Conservation (phyloP, 257 asterid species). For the Nicotiana obtusifolia region DNA sequence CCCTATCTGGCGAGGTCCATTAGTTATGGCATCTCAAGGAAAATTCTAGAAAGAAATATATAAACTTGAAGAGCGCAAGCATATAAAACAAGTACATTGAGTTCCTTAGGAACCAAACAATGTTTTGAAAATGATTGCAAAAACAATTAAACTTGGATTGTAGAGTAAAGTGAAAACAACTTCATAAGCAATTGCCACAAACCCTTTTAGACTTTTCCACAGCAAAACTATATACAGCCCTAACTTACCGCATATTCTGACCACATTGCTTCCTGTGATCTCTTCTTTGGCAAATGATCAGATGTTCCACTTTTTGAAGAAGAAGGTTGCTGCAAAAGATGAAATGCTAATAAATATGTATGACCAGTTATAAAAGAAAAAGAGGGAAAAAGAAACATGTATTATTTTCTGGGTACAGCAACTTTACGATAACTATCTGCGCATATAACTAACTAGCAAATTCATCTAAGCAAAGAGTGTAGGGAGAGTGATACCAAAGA, state of each 20-base stretch:
- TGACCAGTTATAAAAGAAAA: not conserved
- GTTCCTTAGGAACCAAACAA: not conserved
- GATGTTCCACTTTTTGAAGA: slow-evolving; percentile 70
- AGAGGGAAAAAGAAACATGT: not conserved
- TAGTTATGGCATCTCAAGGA: not conserved
- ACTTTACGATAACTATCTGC: not conserved
- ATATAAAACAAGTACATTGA: not conserved
- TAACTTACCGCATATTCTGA: slow-evolving; percentile 64
- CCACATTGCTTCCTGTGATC: slow-evolving; percentile 59
- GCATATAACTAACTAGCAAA: not conserved
- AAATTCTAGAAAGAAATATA: not conserved
- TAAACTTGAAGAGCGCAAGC: not conserved
- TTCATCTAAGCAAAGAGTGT: not conserved
- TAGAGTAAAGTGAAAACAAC: not conserved
- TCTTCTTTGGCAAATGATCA: slow-evolving; percentile 58
- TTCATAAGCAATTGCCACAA: not conserved
- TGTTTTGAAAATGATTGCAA: not conserved
- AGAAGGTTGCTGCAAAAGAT: slow-evolving; percentile 50
- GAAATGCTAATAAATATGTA: slow-evolving; percentile 15
- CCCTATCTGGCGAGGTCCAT: not conserved
- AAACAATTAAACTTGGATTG: not conserved
- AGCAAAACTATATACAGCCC: not conserved
- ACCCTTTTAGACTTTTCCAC: not conserved
- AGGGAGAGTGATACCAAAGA: not conserved
- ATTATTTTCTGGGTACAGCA: not conserved